phyloP scores from a whole-genome alignment of 768 basidiomycete genomes.

The Mycena venus region DNA sequence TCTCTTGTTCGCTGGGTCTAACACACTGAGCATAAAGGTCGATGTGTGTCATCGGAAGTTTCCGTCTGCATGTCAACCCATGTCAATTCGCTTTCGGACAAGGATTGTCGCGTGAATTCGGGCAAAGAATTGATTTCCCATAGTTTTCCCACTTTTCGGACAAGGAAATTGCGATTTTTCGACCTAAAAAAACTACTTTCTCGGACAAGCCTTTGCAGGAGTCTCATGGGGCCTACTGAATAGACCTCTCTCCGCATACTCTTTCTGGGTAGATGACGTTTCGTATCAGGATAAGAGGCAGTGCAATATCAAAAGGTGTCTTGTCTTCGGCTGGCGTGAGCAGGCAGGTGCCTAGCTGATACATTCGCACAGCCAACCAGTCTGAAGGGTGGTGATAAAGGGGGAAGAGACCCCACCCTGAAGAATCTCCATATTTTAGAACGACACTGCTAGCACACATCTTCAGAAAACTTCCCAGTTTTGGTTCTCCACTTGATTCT shows the following conservation, averaged over 20 bases:
- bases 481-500: constrained; percentile 5
- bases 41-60: background rate
- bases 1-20: background rate
- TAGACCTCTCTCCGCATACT: background rate
- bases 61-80: background rate
- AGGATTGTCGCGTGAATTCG: background rate
- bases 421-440: background rate
- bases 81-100: background rate
- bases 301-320: background rate
- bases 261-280: background rate
- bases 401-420: background rate
- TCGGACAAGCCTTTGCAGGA: background rate
- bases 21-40: background rate
- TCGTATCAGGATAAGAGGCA: background rate
- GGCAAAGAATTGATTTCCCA: background rate
- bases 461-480: constrained; percentile 5
- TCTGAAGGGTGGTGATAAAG: background rate
- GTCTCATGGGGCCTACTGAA: background rate
- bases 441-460: constrained; percentile 3
- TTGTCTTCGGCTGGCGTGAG: constrained; percentile 6
- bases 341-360: constrained; percentile 6
- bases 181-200: background rate
- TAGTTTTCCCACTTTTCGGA: background rate
- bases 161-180: background rate
- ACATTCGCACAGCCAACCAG: background rate